A percentile compares a stretch with the other conserved stretches of the same genome.
phyloP scores from a whole-genome alignment of 495 filamentous ascomycete genomes.

The Venustampulla echinocandica region DNA sequence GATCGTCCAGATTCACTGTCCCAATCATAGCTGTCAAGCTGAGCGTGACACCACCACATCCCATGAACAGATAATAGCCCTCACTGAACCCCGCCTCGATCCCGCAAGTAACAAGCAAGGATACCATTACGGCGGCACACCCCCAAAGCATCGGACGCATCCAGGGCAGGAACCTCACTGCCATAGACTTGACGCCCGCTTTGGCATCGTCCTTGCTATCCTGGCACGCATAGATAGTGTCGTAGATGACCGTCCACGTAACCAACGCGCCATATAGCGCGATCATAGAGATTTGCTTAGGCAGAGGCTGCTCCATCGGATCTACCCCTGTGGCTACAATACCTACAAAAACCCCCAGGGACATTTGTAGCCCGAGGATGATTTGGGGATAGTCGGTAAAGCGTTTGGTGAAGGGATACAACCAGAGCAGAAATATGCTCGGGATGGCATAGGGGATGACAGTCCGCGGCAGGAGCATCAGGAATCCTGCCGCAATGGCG shows the following conservation, averaged over 20 bases:
- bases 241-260: slow-evolving; percentile 37
- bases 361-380: slow-evolving; percentile 26
- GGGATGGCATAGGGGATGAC: slow-evolving; percentile 9
- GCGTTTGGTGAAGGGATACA: slow-evolving; percentile 28
- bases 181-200: slow-evolving; percentile 32
- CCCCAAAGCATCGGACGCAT: slow-evolving; percentile 27
- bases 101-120: slow-evolving; percentile 22
- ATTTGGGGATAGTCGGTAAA: slow-evolving; percentile 30
- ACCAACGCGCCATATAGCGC: slow-evolving; percentile 23
- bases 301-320: slow-evolving; percentile 2
- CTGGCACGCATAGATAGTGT: slow-evolving; percentile 39
- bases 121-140: slow-evolving; percentile 21
- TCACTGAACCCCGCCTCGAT: slow-evolving; percentile 20
- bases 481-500: slow-evolving; percentile 3
- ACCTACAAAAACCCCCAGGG: slow-evolving; percentile 24
- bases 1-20: slow-evolving; percentile 29
- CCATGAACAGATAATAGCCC: slow-evolving; percentile 24
- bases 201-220: slow-evolving; percentile 35
- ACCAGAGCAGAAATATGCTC: slow-evolving; percentile 4
- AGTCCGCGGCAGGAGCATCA: slow-evolving; percentile 3
- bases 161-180: slow-evolving; percentile 27
- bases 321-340: slow-evolving; percentile 11
- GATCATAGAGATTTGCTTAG: slow-evolving; percentile 2
- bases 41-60: slow-evolving; percentile 21
- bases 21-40: slow-evolving; percentile 30